phyloP scores from a whole-genome alignment of 495 filamentous ascomycete species.

The Neurospora sublineolata region DNA sequence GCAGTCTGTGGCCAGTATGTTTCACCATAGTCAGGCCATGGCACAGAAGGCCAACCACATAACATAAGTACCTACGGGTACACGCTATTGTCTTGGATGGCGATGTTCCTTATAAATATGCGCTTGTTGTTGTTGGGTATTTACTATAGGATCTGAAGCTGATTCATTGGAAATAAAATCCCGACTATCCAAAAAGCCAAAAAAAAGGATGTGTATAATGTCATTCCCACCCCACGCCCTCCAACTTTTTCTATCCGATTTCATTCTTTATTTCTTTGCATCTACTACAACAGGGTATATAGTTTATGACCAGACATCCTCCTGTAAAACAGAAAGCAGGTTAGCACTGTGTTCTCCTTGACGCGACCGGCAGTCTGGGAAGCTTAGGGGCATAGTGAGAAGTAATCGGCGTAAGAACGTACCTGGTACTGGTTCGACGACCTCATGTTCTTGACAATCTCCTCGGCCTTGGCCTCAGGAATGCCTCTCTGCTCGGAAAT shows the following conservation, averaged over 20 bases:
- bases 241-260: background rate
- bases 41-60: background rate
- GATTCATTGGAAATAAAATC: background rate
- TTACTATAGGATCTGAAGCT: background rate
- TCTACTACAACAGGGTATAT: background rate
- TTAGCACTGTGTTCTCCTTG: background rate
- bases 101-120: background rate
- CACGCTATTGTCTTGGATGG: background rate
- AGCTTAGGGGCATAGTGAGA: background rate
- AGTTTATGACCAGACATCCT: conserved; percentile 79
- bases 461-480: conserved; percentile 75
- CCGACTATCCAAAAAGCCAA: background rate
- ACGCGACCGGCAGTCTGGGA: background rate
- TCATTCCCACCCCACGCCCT: background rate
- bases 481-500: conserved; percentile 72
- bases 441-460: conserved; percentile 92
- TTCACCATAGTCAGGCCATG: background rate
- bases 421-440: conserved; percentile 90
- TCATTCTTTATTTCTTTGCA: background rate
- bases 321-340: conserved; percentile 25
- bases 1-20: background rate
- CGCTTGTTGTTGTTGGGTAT: background rate
- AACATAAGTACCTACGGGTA: background rate
- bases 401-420: conserved; percentile 13
- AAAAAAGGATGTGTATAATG: background rate